A percentile compares a stretch with the other conserved stretches of the same genome.
Evolutionary conservation across 169 alveolate genomes (phyloP).

Genomic region (Plasmodium vivax): DNA sequence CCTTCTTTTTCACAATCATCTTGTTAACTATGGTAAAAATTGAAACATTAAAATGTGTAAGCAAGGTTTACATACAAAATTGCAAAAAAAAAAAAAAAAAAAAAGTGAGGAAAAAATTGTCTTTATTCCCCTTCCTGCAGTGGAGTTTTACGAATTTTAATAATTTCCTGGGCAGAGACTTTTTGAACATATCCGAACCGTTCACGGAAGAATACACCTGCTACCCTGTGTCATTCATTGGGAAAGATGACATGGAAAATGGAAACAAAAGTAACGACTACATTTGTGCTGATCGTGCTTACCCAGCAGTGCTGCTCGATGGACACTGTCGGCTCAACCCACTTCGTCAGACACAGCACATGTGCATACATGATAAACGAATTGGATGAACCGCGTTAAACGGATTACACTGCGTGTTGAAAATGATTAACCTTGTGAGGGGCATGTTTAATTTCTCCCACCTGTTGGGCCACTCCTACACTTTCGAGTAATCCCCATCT

Average conservation of each 20-base stretch:
- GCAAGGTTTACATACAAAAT: not conserved
- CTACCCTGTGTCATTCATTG: slow-evolving; percentile 89
- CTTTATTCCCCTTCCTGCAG: slow-evolving; percentile 28
- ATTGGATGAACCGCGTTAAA: not conserved
- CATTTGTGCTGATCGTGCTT: not conserved
- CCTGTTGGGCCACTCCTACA: not conserved
- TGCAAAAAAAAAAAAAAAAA: not conserved
- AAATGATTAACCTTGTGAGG: not conserved
- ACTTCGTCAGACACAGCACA: not conserved
- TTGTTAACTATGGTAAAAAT: slow-evolving; percentile 16
- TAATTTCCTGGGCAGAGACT: slow-evolving; percentile 48
- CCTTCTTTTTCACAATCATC: not conserved
- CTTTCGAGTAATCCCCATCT: not conserved
- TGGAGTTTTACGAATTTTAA: slow-evolving; percentile 71
- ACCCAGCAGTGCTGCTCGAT: not conserved
- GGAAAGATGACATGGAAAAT: slow-evolving; percentile 87
- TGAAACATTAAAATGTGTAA: not conserved
- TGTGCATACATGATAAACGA: not conserved
- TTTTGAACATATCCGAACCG: slow-evolving; percentile 74
- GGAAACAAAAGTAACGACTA: slow-evolving; percentile 84
- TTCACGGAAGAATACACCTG: slow-evolving; percentile 84
- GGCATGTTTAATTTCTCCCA: not conserved
- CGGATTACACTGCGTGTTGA: not conserved
- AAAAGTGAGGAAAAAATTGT: slow-evolving; percentile 5
- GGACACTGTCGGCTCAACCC: not conserved